Evolutionary conservation across 306 rosid genomes (phyloP).

Genomic region (Cajanus cajan): DNA sequence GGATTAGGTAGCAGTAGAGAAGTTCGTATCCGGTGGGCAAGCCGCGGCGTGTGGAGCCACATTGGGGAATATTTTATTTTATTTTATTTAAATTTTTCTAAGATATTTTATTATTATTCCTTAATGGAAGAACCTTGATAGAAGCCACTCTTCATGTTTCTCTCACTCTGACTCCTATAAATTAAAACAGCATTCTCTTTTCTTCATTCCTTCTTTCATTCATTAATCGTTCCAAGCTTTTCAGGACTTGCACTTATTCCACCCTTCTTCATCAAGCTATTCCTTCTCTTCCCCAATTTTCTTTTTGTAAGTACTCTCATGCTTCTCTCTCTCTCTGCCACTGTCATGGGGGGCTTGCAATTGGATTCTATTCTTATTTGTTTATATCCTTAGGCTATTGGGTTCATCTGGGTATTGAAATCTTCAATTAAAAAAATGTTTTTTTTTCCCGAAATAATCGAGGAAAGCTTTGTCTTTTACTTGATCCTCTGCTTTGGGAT

Average conservation of each 20-base stretch:
- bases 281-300: neutral
- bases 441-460: neutral
- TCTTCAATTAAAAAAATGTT: neutral
- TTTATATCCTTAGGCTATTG: neutral
- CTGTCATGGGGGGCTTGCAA: neutral
- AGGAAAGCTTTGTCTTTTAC: neutral
- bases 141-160: neutral
- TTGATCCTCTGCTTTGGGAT: neutral
- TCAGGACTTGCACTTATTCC: neutral
- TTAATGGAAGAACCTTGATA: neutral
- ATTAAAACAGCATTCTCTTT: neutral
- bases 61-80: too few relatives aligned
- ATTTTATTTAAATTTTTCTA: too few relatives aligned
- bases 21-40: neutral
- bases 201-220: neutral
- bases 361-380: neutral
- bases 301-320: slow-evolving; percentile 1
- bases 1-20: too few relatives aligned
- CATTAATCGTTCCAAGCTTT: neutral
- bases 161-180: neutral
- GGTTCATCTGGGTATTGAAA: slow-evolving; percentile 5
- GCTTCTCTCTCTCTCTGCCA: neutral
- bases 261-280: neutral
- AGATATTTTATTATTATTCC: neutral
- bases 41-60: neutral